Percentiles rank a stretch among this genome's conserved stretches.
Conservation (phyloP, 2,329 filamentous ascomycete genomes). For the Penicillium hesseltinei region DNA sequence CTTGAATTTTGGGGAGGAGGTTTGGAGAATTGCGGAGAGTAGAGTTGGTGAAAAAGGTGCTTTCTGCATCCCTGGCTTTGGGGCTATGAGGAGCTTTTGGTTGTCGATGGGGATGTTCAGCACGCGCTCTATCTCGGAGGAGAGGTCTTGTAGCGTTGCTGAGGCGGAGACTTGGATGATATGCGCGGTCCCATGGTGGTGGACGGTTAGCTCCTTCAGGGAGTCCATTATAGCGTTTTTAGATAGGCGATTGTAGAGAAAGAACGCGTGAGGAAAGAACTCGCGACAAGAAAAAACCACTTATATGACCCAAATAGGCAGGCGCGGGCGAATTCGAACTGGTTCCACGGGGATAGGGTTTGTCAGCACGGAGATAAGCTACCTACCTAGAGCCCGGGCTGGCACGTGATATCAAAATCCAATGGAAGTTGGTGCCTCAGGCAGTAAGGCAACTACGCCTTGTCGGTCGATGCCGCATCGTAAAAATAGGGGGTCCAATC, state of each 20-base stretch:
- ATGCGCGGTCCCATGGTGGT: constrained; percentile 55
- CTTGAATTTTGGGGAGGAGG: constrained; percentile 42
- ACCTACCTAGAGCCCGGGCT: accelerated
- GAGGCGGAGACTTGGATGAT: constrained; percentile 48
- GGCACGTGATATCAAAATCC: background rate
- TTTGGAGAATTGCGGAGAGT: constrained; percentile 34
- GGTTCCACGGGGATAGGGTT: constrained; percentile 32
- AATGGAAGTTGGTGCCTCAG: background rate
- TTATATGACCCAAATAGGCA: constrained; percentile 16
- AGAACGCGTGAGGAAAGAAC: background rate
- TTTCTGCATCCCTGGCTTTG: constrained; percentile 49
- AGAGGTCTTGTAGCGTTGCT: constrained; percentile 52
- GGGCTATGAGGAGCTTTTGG: constrained; percentile 48
- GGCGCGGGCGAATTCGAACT: constrained; percentile 26
- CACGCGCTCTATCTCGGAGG: constrained; percentile 31
- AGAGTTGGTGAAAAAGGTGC: constrained; percentile 42
- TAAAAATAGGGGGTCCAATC: too few relatives aligned
- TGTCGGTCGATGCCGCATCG: too few relatives aligned
- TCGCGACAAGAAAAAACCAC: background rate
- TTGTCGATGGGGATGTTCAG: constrained; percentile 43
- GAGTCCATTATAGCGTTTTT: constrained; percentile 8
- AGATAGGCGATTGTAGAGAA: background rate
- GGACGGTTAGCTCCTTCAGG: constrained; percentile 48
- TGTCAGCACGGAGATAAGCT: constrained; percentile 35
- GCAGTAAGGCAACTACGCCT: too few relatives aligned